These are phyloP conservation scores for Geranium incanum DNA, from an alignment of 441 rosid genomes.

Conservation along the genomic window DNA sequence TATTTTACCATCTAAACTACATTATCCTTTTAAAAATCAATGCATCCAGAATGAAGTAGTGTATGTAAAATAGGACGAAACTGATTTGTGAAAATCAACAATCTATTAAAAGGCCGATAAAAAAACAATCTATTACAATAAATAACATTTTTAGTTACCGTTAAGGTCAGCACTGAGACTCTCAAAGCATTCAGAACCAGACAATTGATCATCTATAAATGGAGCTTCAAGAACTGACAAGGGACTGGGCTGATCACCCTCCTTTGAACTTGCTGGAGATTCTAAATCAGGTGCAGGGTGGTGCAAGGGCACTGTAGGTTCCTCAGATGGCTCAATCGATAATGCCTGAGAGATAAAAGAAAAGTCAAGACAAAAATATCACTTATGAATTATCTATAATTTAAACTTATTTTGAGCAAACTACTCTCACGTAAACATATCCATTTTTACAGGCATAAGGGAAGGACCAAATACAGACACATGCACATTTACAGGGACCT, in stretches of 20 bases:
- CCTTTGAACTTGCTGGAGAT: constrained; percentile 57
- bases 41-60: neutral
- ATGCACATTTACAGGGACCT: neutral
- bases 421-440: neutral
- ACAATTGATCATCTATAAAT: constrained; percentile 60
- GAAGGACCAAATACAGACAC: neutral
- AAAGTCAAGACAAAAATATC: constrained; percentile 1
- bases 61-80: neutral
- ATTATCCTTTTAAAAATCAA: neutral
- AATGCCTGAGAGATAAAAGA: constrained; percentile 43
- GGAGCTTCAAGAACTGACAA: constrained; percentile 86
- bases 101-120: neutral
- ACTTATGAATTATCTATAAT: neutral
- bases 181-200: constrained; percentile 87
- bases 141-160: constrained; percentile 39
- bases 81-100: constrained; percentile 5
- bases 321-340: constrained; percentile 30
- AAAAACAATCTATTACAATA: neutral
- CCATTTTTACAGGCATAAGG: neutral
- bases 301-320: constrained; percentile 26
- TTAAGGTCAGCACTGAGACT: constrained; percentile 81
- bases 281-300: constrained; percentile 41
- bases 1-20: neutral
- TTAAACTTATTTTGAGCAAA: neutral
- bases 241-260: constrained; percentile 91